These are phyloP conservation scores for Aspergillus fumigatiaffinis DNA, from an alignment of 2,329 filamentous ascomycete species.

Conservation along the genomic window DNA sequence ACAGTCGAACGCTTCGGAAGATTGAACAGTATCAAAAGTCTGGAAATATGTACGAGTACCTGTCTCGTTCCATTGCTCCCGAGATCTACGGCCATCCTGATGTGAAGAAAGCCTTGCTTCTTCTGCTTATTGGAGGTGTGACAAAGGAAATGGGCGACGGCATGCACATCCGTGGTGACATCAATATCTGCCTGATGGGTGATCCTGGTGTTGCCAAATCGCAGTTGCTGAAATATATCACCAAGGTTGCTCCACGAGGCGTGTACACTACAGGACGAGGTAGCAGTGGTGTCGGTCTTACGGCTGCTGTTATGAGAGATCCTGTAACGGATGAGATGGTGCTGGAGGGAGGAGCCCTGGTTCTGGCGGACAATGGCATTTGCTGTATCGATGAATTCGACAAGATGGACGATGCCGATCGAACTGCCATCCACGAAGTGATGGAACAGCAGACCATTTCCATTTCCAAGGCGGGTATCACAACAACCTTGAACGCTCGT, in stretches of 20 bases:
- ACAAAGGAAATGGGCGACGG: constrained; percentile 96
- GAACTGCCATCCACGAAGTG: constrained; percentile 79
- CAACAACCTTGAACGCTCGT: constrained; percentile 91
- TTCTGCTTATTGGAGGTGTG: constrained; percentile 92
- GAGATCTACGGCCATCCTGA: constrained; percentile 96
- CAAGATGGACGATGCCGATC: constrained; percentile 76
- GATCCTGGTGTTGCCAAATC: constrained; percentile 99
- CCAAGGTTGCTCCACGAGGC: constrained; percentile 91
- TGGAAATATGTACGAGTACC: constrained; percentile 91
- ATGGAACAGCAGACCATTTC: constrained; percentile 87
- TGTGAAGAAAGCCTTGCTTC: constrained; percentile 95
- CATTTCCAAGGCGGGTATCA: constrained; percentile 88
- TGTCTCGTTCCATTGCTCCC: constrained; percentile 92
- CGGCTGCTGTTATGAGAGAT: constrained; percentile 75
- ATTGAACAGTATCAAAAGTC: constrained; percentile 82
- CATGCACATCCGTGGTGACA: constrained; percentile 98
- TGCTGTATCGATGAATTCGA: constrained; percentile 85
- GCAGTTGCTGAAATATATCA: constrained; percentile 95
- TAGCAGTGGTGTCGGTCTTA: constrained; percentile 76
- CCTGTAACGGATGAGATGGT: constrained; percentile 77
- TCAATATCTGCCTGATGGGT: constrained; percentile 98
- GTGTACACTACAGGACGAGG: constrained; percentile 80
- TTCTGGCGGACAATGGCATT: constrained; percentile 75
- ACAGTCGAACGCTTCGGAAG: constrained; percentile 71
- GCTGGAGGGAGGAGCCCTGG: constrained; percentile 73